Percentiles rank a stretch among this genome's conserved stretches.
Conservation (phyloP, 2,329 filamentous ascomycete species). For the Aspergillus melleus region DNA sequence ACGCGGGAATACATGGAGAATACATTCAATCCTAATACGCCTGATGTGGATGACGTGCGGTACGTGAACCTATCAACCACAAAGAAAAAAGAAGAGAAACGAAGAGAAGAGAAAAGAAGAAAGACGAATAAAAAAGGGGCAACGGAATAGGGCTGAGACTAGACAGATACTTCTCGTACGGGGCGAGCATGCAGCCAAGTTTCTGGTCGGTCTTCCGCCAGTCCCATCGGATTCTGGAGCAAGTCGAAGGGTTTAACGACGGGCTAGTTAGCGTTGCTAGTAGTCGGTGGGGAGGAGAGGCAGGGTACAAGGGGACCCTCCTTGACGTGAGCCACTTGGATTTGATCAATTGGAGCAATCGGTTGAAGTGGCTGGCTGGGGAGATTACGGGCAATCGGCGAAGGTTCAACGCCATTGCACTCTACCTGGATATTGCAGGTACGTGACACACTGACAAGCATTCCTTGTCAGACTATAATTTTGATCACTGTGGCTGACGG, state of each 20-base stretch:
- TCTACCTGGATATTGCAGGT: constrained; percentile 68
- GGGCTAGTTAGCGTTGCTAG: constrained; percentile 62
- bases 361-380: constrained; percentile 59
- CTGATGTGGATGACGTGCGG: constrained; percentile 54
- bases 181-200: constrained; percentile 57
- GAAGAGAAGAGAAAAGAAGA: too few species aligned
- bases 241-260: constrained; percentile 61
- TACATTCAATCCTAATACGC: constrained; percentile 60
- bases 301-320: constrained; percentile 60
- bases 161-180: constrained; percentile 62
- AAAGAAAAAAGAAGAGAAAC: too few species aligned
- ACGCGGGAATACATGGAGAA: constrained; percentile 59
- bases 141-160: constrained; percentile 9
- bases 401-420: constrained; percentile 64
- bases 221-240: constrained; percentile 55
- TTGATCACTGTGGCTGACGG: not conserved
- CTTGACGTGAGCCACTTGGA: constrained; percentile 65
- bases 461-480: not conserved
- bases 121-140: not conserved
- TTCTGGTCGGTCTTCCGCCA: constrained; percentile 59
- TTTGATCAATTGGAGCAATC: constrained; percentile 67
- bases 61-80: constrained; percentile 25
- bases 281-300: constrained; percentile 58
- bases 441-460: constrained; percentile 20
- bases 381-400: constrained; percentile 56